Evolutionary conservation across 2,329 filamentous ascomycete species (phyloP), one percentile per base, ranked within the genome.

Genomic region (Onygena corvina): DNA sequence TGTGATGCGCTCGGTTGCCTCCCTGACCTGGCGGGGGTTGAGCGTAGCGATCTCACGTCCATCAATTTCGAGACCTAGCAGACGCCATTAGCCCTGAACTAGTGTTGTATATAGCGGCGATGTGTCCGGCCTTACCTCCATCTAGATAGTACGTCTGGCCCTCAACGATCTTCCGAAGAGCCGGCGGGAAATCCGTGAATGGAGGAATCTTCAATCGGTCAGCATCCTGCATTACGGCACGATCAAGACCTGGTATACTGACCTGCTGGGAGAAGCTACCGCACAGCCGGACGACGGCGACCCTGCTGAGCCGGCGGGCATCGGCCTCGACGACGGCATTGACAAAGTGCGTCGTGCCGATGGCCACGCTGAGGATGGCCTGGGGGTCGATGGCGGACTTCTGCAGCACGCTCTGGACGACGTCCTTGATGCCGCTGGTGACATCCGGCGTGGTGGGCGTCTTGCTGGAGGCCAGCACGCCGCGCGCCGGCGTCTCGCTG

Each of bases 371-470:
- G 33, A 69, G 57, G 3, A 76, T 66, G 11, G 64, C 62, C 18
- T 54, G 54, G 36, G 66, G 61, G 25, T 68, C 62, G 40, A 72
- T 59, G 0, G 58, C 53, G 1, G 70, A 68, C 21, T 63, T 61
- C 3, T 54, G 52, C 3, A 76, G 57, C 0, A 75, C 67, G 7
- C 66, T 64, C 8, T 62, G 56, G 50, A 76, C 71, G n/a, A 71
- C 71, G 7, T 58, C 56, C 52, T 70, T 65, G 23, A 76, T 73
- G 16, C 73, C 74, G 46, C 63, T 65, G 30, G 72, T 75, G 31
- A 75, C 72, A 56, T 76, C 69, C n/a, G 64, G 54, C 1, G 72
- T 75, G 0, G 73, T 76, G 0, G 70, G 61, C 2, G 72, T 67
- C 58, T 76, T 76, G 59, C 69, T 64, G 12, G 69, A 73, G 3